Evolutionary conservation across 805 yeast species (phyloP).

Genomic region (Yarrowia phangngaensis): DNA sequence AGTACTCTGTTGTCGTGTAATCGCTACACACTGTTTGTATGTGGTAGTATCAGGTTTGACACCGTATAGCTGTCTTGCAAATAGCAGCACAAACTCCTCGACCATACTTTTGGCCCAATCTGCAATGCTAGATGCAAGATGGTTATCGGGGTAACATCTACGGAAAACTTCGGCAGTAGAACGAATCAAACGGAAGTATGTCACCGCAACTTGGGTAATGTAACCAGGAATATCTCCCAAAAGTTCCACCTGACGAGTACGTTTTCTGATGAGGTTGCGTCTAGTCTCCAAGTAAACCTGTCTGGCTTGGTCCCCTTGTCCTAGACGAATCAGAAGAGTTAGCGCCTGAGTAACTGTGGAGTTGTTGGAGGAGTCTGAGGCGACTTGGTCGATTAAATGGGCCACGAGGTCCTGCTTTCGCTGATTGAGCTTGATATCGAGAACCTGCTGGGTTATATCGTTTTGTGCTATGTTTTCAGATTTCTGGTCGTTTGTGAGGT

Average conservation of each 20-base stretch:
- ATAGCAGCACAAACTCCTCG: conserved; percentile 52
- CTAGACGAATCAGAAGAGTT: conserved; percentile 43
- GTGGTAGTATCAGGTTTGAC: conserved; percentile 52
- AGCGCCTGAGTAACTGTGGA: conserved; percentile 33
- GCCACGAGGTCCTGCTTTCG: conserved; percentile 35
- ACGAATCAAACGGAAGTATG: conserved; percentile 57
- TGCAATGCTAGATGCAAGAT: conserved; percentile 57
- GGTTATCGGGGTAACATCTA: conserved; percentile 45
- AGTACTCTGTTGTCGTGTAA: conserved; percentile 55
- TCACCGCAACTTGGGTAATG: conserved; percentile 58
- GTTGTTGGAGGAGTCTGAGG: conserved; percentile 37
- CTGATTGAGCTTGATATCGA: conserved; percentile 33
- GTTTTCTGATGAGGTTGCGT: conserved; percentile 45
- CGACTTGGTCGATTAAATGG: conserved; percentile 41
- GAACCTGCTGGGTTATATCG: conserved; percentile 30
- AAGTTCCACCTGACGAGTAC: conserved; percentile 50
- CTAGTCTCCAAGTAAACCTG: conserved; percentile 49
- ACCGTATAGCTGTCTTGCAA: conserved; percentile 65
- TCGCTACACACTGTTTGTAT: conserved; percentile 53
- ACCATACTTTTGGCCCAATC: conserved; percentile 72
- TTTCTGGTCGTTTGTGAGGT: conserved; percentile 30
- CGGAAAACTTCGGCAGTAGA: conserved; percentile 48
- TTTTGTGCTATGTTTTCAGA: conserved; percentile 7
- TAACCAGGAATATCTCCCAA: conserved; percentile 54
- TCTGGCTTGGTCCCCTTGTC: conserved; percentile 48